Evolutionary conservation across 2,329 filamentous ascomycete species (phyloP), one percentile per base, ranked within the genome.

Genomic region (Colletotrichum noveboracense): DNA sequence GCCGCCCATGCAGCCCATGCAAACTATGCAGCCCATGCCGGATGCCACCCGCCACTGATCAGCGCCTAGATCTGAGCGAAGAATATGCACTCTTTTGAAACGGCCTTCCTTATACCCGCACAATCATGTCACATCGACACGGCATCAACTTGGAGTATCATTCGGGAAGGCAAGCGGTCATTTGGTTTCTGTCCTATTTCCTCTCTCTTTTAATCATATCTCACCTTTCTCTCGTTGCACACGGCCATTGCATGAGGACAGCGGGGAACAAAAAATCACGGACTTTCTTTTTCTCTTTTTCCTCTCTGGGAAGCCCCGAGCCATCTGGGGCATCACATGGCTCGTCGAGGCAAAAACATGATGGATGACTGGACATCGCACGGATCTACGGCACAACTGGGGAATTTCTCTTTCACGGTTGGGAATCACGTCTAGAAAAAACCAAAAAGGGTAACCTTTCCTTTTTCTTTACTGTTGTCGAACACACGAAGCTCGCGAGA

Each of bases 141-240:
- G 62, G 73, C 73, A 75, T 75, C 58, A 56, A 62, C 48, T 56
- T 36, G 73, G 73, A 75, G 69, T 72, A 71, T 58, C 69, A 68
- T 75, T 66, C 62, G 71, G 73, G 64, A 75, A 65, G 73, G 73
- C 73, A 75, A 75, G 73, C 73, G 73, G 70, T 75, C 73, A 75
- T 73, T 73, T 75, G 73, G 52, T 61, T 73, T 73, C 60, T 48
- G 68, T 66, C 56, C 68, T 52, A 38, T 68, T 58, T 75, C 55
- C 38, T 65, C 68, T 55, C 68, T 70, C 43, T 65, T 62, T 43
- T 62, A 55, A 43, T 60, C 26, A 67, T n/a, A 24, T 32, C 14
- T 26, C 32, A 60, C 34, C 48, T 34, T 28, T 70, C 67, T 75
- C 71, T 76, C 74, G 58, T 66, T 76, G 70, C 48, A 74, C 52